These are phyloP conservation scores for Yarrowia sp. DNA, from an alignment of 805 yeast species.

Conservation along the genomic window DNA sequence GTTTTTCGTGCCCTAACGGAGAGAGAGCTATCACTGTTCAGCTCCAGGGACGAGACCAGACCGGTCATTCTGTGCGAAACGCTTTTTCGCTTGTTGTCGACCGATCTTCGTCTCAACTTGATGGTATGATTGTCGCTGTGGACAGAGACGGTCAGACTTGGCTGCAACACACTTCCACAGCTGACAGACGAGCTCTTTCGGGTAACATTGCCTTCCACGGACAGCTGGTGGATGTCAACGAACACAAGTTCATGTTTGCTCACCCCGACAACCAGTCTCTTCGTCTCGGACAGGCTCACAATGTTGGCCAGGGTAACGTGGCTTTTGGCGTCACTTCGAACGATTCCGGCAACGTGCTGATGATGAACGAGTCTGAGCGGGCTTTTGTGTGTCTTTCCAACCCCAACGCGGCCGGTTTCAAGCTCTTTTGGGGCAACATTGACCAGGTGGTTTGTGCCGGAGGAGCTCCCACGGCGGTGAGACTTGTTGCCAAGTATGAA, in stretches of 20 bases:
- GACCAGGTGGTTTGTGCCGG: conserved; percentile 16
- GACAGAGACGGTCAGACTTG: conserved; percentile 4
- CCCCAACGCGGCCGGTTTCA: conserved; percentile 2
- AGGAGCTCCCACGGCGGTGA: background rate
- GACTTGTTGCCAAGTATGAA: background rate
- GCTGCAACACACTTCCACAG: conserved; percentile 3
- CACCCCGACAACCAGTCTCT: conserved; percentile 7
- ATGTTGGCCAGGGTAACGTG: background rate
- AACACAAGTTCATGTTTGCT: conserved; percentile 1
- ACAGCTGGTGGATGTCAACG: conserved; percentile 14
- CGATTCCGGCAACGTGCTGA: conserved; percentile 7
- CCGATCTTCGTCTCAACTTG: conserved; percentile 4
- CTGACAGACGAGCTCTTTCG: conserved; percentile 3
- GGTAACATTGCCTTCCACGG: conserved; percentile 12
- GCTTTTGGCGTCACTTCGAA: conserved; percentile 7
- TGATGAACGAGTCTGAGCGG: conserved; percentile 11
- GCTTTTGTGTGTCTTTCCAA: conserved; percentile 9
- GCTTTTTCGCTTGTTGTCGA: background rate
- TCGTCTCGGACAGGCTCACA: background rate
- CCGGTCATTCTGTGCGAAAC: conserved; percentile 8
- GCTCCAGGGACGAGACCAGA: conserved; percentile 19
- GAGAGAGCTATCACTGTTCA: conserved; percentile 7
- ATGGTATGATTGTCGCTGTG: background rate
- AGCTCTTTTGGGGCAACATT: conserved; percentile 12
- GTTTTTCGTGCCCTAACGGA: conserved; percentile 13